Base-by-base conservation (phyloP, 305 asterid species). In the Fraxinus latifolia region DNA sequence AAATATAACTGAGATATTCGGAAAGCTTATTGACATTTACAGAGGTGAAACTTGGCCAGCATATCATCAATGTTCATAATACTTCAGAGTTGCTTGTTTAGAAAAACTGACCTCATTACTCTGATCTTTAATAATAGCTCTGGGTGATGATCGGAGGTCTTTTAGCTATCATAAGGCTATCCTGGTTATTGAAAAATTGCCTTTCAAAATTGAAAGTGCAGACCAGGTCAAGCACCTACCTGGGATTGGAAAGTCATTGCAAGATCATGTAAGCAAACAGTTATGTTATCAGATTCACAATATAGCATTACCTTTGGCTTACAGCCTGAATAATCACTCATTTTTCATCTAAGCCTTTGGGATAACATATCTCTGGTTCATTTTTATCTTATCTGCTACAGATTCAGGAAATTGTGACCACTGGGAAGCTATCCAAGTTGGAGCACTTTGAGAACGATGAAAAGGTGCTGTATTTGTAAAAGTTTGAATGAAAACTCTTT, bases 391-490 rank as follows among this genome's bases (percentile, higher is more conserved):
- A 74, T 62, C 70, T 84, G 62, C 31, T 85, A 82, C 95, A 96
- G 99, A 93, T 96, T 87, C 97, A 90, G 90, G 98, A 96, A 93
- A 96, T 96, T 86, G 91, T 93, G 88, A 92, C 87, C 72, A 96
- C 97, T 29, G 97, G 99, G 83, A 96, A 89, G 92, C 94, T 96
- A 42, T 91, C 98, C 82, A 96, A 96, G 90, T 85, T 96, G 93
- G 99, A 96, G 85, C 94, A 93, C 86, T 96, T 96, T 79, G 94
- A 93, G 92, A 91, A 81, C 75, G 98, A 96, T 87, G 99, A 94
- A 88, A 96, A 96, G 98, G 98, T 94, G 47, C 37, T 29, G 21
- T 42, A 58, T 76, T n/a, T 71, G 27, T 29, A 77, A 7, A 73
- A 79, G 31, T 79, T 39, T 76, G 47, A 74, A 60, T 71, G 68